Evolutionary conservation across 2,329 filamentous ascomycete species (phyloP).

Genomic region (Venturia pyrina): DNA sequence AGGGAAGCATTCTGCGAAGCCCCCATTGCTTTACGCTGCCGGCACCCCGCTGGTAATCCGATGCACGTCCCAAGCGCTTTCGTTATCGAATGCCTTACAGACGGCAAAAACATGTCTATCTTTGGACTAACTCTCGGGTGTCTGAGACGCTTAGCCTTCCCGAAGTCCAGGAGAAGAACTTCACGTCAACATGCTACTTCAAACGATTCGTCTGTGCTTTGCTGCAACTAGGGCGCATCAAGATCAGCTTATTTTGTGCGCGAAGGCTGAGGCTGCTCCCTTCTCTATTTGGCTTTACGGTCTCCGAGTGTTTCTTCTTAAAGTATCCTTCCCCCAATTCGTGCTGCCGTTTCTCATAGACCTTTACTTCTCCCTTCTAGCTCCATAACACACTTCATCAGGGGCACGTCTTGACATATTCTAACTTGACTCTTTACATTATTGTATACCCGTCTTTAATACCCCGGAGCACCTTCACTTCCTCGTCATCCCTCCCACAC

Average conservation of each 20-base stretch:
- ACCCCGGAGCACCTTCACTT: not conserved
- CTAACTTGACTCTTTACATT: not conserved
- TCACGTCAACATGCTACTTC: slow-evolving; percentile 8
- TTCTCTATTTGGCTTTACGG: not conserved
- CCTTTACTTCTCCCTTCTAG: not conserved
- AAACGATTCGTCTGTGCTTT: slow-evolving; percentile 8
- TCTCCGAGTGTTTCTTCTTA: slow-evolving; percentile 4
- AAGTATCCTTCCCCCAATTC: slow-evolving; percentile 2
- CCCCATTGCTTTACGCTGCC: not conserved
- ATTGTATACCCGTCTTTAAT: not conserved
- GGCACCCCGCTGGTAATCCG: not conserved
- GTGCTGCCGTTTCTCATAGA: not conserved
- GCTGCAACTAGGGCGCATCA: slow-evolving; percentile 5
- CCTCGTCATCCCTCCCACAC: not conserved
- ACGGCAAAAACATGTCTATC: slow-evolving; percentile 2
- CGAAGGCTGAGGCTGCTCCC: slow-evolving; percentile 8
- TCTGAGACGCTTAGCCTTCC: slow-evolving; percentile 6
- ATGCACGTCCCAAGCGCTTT: not conserved
- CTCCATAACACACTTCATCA: not conserved
- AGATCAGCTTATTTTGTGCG: slow-evolving; percentile 5
- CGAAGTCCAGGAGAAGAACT: slow-evolving; percentile 9
- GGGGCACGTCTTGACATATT: not conserved
- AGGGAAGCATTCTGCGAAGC: not conserved
- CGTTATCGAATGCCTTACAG: not conserved
- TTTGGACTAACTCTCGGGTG: slow-evolving; percentile 8